These are phyloP conservation scores for Corynascus novoguineensis DNA, from an alignment of 495 filamentous ascomycete species.

Conservation along the genomic window DNA sequence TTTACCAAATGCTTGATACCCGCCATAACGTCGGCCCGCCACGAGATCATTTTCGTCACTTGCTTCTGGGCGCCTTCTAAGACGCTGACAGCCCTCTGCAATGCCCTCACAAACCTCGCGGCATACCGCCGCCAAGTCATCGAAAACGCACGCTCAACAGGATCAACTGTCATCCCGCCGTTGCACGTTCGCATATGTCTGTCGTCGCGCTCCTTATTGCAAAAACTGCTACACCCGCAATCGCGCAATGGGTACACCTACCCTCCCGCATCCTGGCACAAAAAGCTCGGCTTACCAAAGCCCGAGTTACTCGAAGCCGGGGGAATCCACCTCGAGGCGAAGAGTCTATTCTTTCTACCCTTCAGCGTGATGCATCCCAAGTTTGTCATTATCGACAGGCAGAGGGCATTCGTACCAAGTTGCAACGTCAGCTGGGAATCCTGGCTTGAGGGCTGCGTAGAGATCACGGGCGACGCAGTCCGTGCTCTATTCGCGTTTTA, in stretches of 20 bases:
- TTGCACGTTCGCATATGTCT: slow-evolving; percentile 41
- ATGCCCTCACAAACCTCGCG: slow-evolving; percentile 50
- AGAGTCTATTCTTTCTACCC: slow-evolving; percentile 65
- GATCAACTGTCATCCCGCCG: slow-evolving; percentile 1
- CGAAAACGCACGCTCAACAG: slow-evolving; percentile 16
- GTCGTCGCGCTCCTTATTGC: slow-evolving; percentile 59
- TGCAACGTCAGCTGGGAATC: slow-evolving; percentile 73
- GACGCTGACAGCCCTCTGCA: slow-evolving; percentile 44
- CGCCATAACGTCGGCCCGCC: slow-evolving; percentile 48
- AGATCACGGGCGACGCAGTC: slow-evolving; percentile 53
- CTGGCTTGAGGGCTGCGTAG: slow-evolving; percentile 68
- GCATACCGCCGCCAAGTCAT: slow-evolving; percentile 24
- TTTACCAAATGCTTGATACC: slow-evolving; percentile 49
- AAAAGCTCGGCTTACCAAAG: slow-evolving; percentile 54
- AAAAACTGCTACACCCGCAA: slow-evolving; percentile 64
- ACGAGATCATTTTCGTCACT: slow-evolving; percentile 66
- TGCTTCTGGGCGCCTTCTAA: slow-evolving; percentile 68
- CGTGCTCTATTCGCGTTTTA: slow-evolving; percentile 55
- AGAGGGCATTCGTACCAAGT: slow-evolving; percentile 55
- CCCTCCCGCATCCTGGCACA: slow-evolving; percentile 49
- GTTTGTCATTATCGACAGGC: slow-evolving; percentile 63
- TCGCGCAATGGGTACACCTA: slow-evolving; percentile 53
- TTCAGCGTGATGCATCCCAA: slow-evolving; percentile 77
- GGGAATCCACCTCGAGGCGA: slow-evolving; percentile 58
- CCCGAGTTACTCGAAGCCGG: slow-evolving; percentile 41